A percentile compares a stretch with the other conserved stretches of the same genome.
Conservation (phyloP, 768 basidiomycete genomes). For the Suillus luteus region DNA sequence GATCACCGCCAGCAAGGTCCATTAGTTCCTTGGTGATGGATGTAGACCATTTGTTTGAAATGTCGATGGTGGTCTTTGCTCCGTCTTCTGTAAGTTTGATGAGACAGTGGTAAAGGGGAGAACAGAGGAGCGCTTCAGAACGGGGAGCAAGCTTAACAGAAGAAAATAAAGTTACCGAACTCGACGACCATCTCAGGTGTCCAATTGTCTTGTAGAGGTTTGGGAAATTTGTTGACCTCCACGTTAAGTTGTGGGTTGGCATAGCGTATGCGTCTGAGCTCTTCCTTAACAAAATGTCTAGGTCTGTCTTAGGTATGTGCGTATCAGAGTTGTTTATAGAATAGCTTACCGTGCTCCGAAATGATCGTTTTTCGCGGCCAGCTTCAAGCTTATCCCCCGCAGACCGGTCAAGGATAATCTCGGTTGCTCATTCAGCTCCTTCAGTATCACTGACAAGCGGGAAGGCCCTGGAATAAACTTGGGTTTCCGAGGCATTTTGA, state of each 20-base stretch:
- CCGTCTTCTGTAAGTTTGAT: conserved; percentile 49
- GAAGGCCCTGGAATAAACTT: conserved; percentile 49
- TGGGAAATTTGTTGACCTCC: conserved; percentile 54
- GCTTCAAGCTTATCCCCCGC: conserved; percentile 54
- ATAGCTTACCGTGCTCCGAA: conserved; percentile 67
- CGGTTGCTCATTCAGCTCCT: conserved; percentile 52
- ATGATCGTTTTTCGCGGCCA: conserved; percentile 67
- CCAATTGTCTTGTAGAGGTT: conserved; percentile 57
- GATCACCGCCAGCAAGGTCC: conserved; percentile 60
- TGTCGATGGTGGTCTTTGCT: conserved; percentile 43
- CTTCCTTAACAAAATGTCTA: conserved; percentile 75
- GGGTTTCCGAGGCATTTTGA: conserved; percentile 17
- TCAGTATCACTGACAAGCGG: conserved; percentile 55
- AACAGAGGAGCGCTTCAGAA: neutral
- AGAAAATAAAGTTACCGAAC: conserved; percentile 53
- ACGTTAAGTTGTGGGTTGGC: conserved; percentile 71
- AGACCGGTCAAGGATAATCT: conserved; percentile 50
- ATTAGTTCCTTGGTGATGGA: conserved; percentile 70
- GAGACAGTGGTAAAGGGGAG: neutral
- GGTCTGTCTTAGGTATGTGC: conserved; percentile 24
- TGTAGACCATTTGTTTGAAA: conserved; percentile 71
- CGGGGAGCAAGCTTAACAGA: neutral
- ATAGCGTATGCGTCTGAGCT: conserved; percentile 77
- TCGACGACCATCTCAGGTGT: conserved; percentile 60
- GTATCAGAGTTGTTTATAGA: neutral